Percentiles rank a stretch among this genome's conserved stretches.
phyloP scores from a whole-genome alignment of 2,329 filamentous ascomycete genomes.

The Neofusicoccum umdonicola region DNA sequence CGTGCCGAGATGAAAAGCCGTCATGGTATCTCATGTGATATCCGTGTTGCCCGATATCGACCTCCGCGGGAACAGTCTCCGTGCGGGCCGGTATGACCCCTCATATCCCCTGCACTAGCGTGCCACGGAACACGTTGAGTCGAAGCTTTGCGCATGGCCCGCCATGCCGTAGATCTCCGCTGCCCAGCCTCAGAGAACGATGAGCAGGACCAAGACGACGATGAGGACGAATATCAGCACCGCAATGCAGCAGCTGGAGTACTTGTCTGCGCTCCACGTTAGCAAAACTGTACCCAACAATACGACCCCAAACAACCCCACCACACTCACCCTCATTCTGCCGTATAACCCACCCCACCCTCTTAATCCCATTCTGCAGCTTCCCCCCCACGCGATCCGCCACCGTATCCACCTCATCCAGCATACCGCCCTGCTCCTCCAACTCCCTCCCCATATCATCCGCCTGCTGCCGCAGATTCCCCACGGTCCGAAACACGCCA shows the following conservation, averaged over 20 bases:
- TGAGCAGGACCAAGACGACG: constrained; percentile 75
- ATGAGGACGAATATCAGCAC: constrained; percentile 86
- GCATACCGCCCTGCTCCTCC: constrained; percentile 88
- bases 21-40: too few species aligned
- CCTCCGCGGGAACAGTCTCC: too few species aligned
- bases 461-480: constrained; percentile 84
- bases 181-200: constrained; percentile 52
- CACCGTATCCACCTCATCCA: constrained; percentile 79
- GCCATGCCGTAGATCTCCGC: too few species aligned
- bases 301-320: constrained; percentile 12
- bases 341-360: constrained; percentile 78
- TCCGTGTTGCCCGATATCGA: too few species aligned
- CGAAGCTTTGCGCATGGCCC: too few species aligned
- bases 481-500: constrained; percentile 88
- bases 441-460: constrained; percentile 95
- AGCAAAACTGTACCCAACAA: constrained; percentile 7
- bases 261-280: constrained; percentile 49
- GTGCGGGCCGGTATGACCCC: neutral
- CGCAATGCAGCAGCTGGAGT: constrained; percentile 87
- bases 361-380: constrained; percentile 81
- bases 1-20: too few species aligned
- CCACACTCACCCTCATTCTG: constrained; percentile 77
- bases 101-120: neutral
- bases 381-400: constrained; percentile 86
- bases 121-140: too few species aligned